Conservation (phyloP, 2,329 filamentous ascomycete species). For the Claviceps arundinis region DNA sequence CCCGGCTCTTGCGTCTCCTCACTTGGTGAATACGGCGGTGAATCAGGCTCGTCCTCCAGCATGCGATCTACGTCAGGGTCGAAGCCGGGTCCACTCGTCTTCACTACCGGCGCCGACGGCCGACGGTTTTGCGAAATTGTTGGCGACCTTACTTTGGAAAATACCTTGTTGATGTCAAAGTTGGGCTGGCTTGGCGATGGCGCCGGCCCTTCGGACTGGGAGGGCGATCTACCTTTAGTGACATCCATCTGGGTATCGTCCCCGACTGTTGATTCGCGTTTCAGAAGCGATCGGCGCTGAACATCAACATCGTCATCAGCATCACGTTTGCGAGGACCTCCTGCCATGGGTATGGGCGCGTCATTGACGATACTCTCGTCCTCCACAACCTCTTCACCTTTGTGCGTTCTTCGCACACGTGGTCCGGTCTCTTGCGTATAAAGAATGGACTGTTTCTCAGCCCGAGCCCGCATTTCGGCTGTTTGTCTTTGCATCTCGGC, state of each 20-base stretch:
- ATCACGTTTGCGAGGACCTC: conserved; percentile 8
- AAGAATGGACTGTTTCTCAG: conserved; percentile 74
- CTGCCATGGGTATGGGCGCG: conserved; percentile 17
- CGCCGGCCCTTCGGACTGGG: conserved; percentile 27
- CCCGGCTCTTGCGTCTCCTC: conserved; percentile 56
- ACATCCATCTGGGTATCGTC: conserved; percentile 13
- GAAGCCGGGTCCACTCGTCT: conserved; percentile 46
- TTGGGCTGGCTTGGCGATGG: conserved; percentile 42
- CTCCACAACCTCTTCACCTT: conserved; percentile 83
- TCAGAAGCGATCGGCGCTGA: conserved; percentile 15
- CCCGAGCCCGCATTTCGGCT: conserved; percentile 62
- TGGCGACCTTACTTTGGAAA: conserved; percentile 70
- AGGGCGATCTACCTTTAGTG: conserved; percentile 20
- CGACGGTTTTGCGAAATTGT: conserved; percentile 33
- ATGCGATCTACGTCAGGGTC: conserved; percentile 87
- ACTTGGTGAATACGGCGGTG: conserved; percentile 70
- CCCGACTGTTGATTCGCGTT: conserved; percentile 22
- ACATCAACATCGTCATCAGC: not conserved
- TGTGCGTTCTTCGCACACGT: conserved; percentile 79
- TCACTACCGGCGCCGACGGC: conserved; percentile 32
- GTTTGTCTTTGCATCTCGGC: conserved; percentile 73
- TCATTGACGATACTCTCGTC: conserved; percentile 44
- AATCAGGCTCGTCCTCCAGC: conserved; percentile 67
- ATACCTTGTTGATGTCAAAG: conserved; percentile 80
- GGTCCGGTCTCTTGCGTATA: conserved; percentile 59